A percentile compares a stretch with the other conserved stretches of the same genome.
These are phyloP conservation scores for Pseudozyma pruni DNA, from an alignment of 1,284 basidiomycete species.

Conservation along the genomic window DNA sequence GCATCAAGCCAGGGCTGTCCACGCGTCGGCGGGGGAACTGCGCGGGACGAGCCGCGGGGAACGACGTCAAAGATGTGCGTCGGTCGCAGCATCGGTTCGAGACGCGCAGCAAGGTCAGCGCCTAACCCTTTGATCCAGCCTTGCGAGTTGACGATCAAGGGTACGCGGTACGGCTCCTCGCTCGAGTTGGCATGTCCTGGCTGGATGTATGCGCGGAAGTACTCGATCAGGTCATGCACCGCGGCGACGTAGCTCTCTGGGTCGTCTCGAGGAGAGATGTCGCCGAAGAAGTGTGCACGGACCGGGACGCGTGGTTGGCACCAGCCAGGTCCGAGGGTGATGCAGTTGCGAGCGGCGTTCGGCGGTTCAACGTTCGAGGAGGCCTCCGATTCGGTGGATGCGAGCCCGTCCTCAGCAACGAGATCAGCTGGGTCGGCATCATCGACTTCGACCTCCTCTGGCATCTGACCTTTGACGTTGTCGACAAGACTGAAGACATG, in stretches of 20 bases:
- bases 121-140: constrained; percentile 97
- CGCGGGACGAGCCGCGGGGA: constrained; percentile 13
- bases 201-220: constrained; percentile 69
- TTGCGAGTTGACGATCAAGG: constrained; percentile 93
- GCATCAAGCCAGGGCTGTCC: constrained; percentile 33
- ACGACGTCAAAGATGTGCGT: constrained; percentile 74
- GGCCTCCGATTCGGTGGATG: neutral
- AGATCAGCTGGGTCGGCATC: neutral
- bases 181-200: constrained; percentile 7
- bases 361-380: neutral
- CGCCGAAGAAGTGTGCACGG: constrained; percentile 84
- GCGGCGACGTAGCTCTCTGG: constrained; percentile 83
- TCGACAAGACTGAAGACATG: constrained; percentile 72
- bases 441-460: neutral
- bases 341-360: neutral
- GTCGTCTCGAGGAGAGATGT: constrained; percentile 79
- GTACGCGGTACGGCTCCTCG: constrained; percentile 66
- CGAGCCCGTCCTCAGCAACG: neutral
- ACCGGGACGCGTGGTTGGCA: constrained; percentile 74
- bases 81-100: constrained; percentile 77
- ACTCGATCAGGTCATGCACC: constrained; percentile 76
- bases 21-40: constrained; percentile 14
- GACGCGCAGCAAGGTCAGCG: constrained; percentile 78
- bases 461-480: neutral
- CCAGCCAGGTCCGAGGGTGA: constrained; percentile 59